Base-by-base conservation (phyloP, 495 filamentous ascomycete species). In the Trichoderma virens region DNA sequence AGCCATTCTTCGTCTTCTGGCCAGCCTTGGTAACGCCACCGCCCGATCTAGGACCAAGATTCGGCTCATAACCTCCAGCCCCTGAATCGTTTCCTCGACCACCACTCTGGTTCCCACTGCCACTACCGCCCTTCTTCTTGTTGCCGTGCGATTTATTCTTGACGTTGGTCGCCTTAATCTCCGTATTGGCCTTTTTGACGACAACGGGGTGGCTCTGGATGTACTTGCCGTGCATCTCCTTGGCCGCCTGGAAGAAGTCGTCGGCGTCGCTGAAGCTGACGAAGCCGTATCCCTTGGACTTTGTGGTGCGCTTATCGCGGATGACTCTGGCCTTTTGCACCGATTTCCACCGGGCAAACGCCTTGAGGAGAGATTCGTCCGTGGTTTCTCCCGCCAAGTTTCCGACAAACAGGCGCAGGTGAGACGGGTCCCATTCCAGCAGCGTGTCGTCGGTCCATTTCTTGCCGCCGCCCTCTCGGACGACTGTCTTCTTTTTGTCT, bases 211-310 rank as follows among this genome's bases (percentile, higher is more conserved):
- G 94, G 70, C 91, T 96, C 43, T 95, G 94, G 73, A 98, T 98
- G 73, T 98, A 98, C 79, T 98, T 98, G 59, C 93, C 92, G 73
- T 97, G 88, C 95, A 98, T 98, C 76, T 98, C 95, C 77, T 92
- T 88, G 67, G 90, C 93, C 0, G 94, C 93, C 63, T 86, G 82
- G 80, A 98, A 98, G 75, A 93, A 97, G 70, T 97, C 92, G 70
- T 98, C 94, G 5, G 92, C 89, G 72, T 97, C 89, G 66, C 87
- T 89, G 77, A 98, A 98, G 73, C 90, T 93, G 63, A 98, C 91
- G 69, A 98, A 98, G 2, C 94, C 95, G 74, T 90, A 98, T 0
- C 94, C 93, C 72, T 93, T 94, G 69, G 88, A 92, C 80, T 98
- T 98, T 62, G 88, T 93, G 3, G 93, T 96, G 23, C 90, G 85